Evolutionary conservation across 2,329 filamentous ascomycete species (phyloP).

Genomic region (Sclerotinia trifoliorum): DNA sequence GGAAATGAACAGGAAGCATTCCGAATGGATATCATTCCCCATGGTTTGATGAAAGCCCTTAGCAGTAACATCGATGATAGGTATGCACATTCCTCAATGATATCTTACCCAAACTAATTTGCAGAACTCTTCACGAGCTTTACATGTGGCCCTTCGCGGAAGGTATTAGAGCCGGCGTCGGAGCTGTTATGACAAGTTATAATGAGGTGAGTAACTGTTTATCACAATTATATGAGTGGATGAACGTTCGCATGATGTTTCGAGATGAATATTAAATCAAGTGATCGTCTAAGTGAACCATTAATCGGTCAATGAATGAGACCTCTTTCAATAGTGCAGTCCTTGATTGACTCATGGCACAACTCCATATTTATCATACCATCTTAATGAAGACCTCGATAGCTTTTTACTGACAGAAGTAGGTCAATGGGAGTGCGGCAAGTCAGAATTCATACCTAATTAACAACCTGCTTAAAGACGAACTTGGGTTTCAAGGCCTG

Average conservation of each 20-base stretch:
- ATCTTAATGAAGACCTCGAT: neutral
- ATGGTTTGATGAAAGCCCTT: slow-evolving; percentile 40
- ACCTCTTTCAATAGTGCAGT: neutral
- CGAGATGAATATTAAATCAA: neutral
- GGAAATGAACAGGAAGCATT: slow-evolving; percentile 46
- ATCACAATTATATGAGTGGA: neutral
- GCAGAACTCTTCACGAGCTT: slow-evolving; percentile 56
- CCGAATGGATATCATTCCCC: slow-evolving; percentile 37
- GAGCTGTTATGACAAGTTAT: slow-evolving; percentile 80
- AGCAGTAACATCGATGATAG: slow-evolving; percentile 56
- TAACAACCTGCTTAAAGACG: slow-evolving; percentile 70
- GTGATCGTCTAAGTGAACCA: neutral
- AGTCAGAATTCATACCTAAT: slow-evolving; percentile 68
- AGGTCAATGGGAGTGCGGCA: slow-evolving; percentile 59
- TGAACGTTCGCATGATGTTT: neutral
- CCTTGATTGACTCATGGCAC: neutral
- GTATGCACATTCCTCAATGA: neutral
- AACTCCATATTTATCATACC: neutral
- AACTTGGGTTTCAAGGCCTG: slow-evolving; percentile 67
- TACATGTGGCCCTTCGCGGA: slow-evolving; percentile 59
- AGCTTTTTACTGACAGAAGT: neutral
- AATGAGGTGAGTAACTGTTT: slow-evolving; percentile 49
- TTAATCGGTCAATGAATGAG: neutral
- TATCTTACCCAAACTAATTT: slow-evolving; percentile 5
- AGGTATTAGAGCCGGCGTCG: slow-evolving; percentile 68